These are phyloP conservation scores for Hypomontagnella monticulosa DNA, from an alignment of 495 filamentous ascomycete species.

Conservation along the genomic window DNA sequence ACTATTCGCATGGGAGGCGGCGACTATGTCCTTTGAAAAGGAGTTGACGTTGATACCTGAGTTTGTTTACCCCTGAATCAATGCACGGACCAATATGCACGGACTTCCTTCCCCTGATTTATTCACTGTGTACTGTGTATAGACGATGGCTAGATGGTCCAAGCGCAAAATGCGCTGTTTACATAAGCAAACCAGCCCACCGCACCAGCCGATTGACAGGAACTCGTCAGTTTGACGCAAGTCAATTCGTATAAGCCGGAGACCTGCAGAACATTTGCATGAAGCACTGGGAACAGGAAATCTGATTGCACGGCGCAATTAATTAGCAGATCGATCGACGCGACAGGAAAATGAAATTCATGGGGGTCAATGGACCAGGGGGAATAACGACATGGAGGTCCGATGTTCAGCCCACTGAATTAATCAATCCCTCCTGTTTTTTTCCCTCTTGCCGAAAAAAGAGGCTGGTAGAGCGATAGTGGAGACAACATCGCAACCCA, in stretches of 20 bases:
- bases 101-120: too few relatives aligned
- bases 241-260: slow-evolving; percentile 39
- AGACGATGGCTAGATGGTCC: too few relatives aligned
- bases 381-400: neutral
- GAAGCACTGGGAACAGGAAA: neutral
- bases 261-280: slow-evolving; percentile 23
- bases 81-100: too few relatives aligned
- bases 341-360: neutral
- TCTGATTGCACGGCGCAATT: slow-evolving; percentile 9
- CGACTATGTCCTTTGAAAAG: too few relatives aligned
- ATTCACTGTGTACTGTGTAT: too few relatives aligned
- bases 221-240: slow-evolving; percentile 20
- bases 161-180: too few relatives aligned
- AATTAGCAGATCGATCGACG: slow-evolving; percentile 34
- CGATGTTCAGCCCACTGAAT: slow-evolving; percentile 36
- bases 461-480: slow-evolving; percentile 38
- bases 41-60: too few relatives aligned
- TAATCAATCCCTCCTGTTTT: slow-evolving; percentile 1
- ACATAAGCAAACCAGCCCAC: slow-evolving; percentile 2
- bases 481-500: slow-evolving; percentile 30
- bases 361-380: neutral
- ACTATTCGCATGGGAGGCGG: too few relatives aligned
- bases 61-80: too few relatives aligned
- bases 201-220: slow-evolving; percentile 2
- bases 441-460: slow-evolving; percentile 22